Percentiles rank a stretch among this genome's conserved stretches.
phyloP scores from a whole-genome alignment of 1,284 basidiomycete species.

The Fomitopsis pinicola region DNA sequence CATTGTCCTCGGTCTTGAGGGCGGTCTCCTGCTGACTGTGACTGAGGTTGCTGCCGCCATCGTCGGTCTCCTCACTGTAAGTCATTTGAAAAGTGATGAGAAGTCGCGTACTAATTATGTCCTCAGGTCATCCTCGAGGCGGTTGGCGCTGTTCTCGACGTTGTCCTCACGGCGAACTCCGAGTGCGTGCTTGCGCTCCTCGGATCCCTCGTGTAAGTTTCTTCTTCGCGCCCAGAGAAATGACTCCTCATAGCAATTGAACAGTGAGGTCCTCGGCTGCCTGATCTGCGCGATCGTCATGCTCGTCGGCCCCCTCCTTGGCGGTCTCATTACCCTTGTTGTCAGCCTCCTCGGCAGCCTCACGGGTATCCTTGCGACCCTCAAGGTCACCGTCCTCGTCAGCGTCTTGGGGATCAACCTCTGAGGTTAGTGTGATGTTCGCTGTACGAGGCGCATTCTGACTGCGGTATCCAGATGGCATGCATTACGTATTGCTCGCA shows the following conservation, averaged over 20 bases:
- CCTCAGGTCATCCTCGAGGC: constrained; percentile 31
- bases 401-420: constrained; percentile 16
- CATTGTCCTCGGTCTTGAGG: constrained; percentile 30
- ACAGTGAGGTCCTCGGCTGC: constrained; percentile 22
- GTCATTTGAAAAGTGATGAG: not conserved
- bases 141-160: constrained; percentile 30
- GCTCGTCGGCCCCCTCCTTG: constrained; percentile 26
- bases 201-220: constrained; percentile 27
- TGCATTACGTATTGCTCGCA: not conserved
- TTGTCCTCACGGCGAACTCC: constrained; percentile 24
- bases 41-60: constrained; percentile 28
- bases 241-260: not conserved
- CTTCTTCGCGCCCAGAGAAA: not conserved
- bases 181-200: constrained; percentile 25
- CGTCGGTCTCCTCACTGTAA: constrained; percentile 22
- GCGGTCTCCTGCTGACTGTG: constrained; percentile 25
- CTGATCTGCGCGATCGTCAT: constrained; percentile 27
- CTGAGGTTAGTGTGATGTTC: constrained; percentile 6
- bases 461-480: not conserved
- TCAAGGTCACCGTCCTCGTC: constrained; percentile 21
- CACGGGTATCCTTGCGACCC: constrained; percentile 16
- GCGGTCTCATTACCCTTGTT: constrained; percentile 24
- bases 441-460: not conserved
- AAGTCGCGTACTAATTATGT: not conserved
- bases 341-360: constrained; percentile 15